phyloP scores from a whole-genome alignment of 2,329 filamentous ascomycete genomes.

The Dothideomycetes sp. region DNA sequence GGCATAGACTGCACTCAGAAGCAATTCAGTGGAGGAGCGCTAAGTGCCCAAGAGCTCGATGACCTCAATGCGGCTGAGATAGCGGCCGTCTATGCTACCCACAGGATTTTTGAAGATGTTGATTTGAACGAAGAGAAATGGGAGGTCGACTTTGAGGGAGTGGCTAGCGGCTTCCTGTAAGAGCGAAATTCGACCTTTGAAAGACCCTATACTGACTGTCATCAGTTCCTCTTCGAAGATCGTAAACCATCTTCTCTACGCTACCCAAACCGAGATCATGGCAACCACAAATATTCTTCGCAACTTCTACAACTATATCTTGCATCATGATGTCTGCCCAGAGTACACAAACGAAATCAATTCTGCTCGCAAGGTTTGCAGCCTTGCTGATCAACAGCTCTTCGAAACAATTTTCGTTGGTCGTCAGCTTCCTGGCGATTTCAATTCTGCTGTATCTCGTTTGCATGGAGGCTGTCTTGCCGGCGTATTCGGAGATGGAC shows the following conservation, averaged over 20 bases:
- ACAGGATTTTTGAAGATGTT: constrained; percentile 38
- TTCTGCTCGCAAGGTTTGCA: constrained; percentile 55
- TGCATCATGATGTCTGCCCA: constrained; percentile 74
- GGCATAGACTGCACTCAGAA: constrained; percentile 57
- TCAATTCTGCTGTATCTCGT: constrained; percentile 61
- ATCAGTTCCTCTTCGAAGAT: not conserved
- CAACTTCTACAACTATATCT: constrained; percentile 82
- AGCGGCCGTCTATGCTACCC: constrained; percentile 52
- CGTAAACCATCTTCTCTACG: not conserved
- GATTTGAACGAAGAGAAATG: constrained; percentile 41
- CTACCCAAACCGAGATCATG: constrained; percentile 1
- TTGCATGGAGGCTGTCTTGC: constrained; percentile 51
- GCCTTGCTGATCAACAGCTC: constrained; percentile 56
- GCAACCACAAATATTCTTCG: constrained; percentile 53
- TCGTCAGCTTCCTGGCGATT: constrained; percentile 56
- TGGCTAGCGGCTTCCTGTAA: constrained; percentile 70
- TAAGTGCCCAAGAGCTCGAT: constrained; percentile 50
- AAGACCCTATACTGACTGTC: too few species aligned
- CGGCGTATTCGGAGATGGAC: constrained; percentile 28
- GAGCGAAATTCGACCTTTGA: constrained; percentile 25
- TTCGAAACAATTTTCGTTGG: constrained; percentile 44
- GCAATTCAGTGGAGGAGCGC: constrained; percentile 49
- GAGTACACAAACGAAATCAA: constrained; percentile 62
- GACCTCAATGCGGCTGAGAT: constrained; percentile 54
- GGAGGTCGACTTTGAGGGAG: constrained; percentile 68